These are phyloP conservation scores for Adansonia digitata DNA, from an alignment of 345 rosid species.

Conservation along the genomic window DNA sequence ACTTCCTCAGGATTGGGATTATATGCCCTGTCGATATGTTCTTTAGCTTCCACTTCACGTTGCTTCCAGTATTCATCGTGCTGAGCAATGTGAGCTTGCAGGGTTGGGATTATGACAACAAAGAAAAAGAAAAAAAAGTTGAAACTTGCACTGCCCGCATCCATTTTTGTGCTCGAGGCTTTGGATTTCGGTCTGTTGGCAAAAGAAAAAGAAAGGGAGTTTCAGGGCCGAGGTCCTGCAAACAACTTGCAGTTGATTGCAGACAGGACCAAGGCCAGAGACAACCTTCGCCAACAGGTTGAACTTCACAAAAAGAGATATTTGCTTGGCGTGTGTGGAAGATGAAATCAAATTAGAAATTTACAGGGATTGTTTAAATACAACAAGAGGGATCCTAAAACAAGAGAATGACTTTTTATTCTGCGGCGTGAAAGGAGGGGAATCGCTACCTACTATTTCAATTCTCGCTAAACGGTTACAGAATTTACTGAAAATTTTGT, in stretches of 20 bases:
- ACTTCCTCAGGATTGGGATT: slow-evolving; percentile 44
- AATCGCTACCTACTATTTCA: background rate
- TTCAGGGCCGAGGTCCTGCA: slow-evolving; percentile 2
- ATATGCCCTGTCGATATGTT: slow-evolving; percentile 33
- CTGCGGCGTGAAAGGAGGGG: background rate
- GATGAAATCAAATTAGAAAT: background rate
- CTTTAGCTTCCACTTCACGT: slow-evolving; percentile 34
- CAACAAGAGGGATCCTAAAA: background rate
- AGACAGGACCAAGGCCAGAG: background rate
- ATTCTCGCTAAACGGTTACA: background rate
- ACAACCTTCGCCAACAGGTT: background rate
- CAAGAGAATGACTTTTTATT: background rate
- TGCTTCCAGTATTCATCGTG: slow-evolving; percentile 59
- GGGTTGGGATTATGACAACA: slow-evolving; percentile 17
- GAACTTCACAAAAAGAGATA: background rate
- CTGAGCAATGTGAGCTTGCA: slow-evolving; percentile 30
- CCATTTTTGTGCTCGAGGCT: background rate
- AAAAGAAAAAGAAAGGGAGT: background rate
- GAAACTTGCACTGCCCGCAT: background rate
- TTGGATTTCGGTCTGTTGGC: background rate
- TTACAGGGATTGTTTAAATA: background rate
- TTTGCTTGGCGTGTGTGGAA: background rate
- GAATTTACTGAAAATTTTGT: background rate
- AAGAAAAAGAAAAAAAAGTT: slow-evolving; percentile 6
- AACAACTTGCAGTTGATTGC: background rate